Percentiles rank a stretch among this genome's conserved stretches.
phyloP scores from a whole-genome alignment of 192 early-diverging fungal genomes.

The Backusella sp. region DNA sequence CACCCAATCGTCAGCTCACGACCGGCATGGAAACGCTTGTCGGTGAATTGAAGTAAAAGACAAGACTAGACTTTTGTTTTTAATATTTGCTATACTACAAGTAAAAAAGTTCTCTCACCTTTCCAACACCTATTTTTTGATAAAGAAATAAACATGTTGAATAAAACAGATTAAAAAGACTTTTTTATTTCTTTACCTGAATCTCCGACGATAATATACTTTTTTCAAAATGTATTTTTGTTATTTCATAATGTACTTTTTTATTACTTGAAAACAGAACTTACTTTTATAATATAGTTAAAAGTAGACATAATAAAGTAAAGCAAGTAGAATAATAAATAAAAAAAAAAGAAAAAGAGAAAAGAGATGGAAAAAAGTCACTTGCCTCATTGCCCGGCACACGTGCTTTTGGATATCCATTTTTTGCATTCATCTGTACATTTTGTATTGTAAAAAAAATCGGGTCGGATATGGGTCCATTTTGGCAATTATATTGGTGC shows the following conservation, averaged over 20 bases:
- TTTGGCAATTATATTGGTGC: too few species aligned
- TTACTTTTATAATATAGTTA: slow-evolving; percentile 65
- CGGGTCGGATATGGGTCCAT: too few species aligned
- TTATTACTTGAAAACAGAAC: not conserved
- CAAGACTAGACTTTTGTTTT: slow-evolving; percentile 50
- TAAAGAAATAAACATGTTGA: not conserved
- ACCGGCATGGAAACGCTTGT: slow-evolving; percentile 76
- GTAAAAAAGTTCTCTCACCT: slow-evolving; percentile 42
- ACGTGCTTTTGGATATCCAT: not conserved
- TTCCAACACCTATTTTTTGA: slow-evolving; percentile 64
- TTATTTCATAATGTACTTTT: not conserved
- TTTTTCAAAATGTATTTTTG: slow-evolving; percentile 14
- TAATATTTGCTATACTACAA: slow-evolving; percentile 9
- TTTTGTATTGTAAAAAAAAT: too few species aligned
- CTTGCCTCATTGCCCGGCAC: not conserved
- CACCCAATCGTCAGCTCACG: slow-evolving; percentile 85
- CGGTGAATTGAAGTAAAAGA: slow-evolving; percentile 79
- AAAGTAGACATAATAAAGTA: slow-evolving; percentile 40
- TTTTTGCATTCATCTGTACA: not conserved
- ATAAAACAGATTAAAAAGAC: too few species aligned
- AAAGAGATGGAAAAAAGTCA: not conserved
- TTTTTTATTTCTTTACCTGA: slow-evolving; percentile 46
- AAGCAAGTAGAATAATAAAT: not conserved
- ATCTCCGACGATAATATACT: slow-evolving; percentile 87
- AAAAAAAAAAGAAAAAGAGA: not conserved